Conservation (phyloP, 1,284 basidiomycete genomes). For the Cerioporus squamosus region DNA sequence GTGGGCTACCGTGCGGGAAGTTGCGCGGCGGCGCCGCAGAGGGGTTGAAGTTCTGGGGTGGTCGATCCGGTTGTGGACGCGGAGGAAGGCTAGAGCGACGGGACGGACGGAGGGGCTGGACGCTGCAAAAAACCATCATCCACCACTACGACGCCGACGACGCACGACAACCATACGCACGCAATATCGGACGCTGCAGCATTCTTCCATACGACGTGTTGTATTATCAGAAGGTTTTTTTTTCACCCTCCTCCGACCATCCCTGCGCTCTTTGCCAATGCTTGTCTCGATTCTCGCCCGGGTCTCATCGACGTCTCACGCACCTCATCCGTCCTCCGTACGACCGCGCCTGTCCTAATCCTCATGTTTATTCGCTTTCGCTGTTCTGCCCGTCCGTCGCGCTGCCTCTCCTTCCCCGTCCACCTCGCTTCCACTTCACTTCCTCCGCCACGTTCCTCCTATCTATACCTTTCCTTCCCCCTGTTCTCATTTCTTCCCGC, state of each 20-base stretch:
- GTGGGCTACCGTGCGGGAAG: slow-evolving; percentile 4
- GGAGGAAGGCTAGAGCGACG: neutral
- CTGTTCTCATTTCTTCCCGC: neutral
- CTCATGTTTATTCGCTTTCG: slow-evolving; percentile 2
- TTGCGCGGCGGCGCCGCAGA: neutral
- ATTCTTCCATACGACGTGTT: slow-evolving; percentile 26
- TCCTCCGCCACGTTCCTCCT: neutral
- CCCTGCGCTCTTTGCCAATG: slow-evolving; percentile 10
- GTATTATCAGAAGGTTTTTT: slow-evolving; percentile 22
- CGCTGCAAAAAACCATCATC: slow-evolving; percentile 23
- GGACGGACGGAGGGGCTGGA: slow-evolving; percentile 5
- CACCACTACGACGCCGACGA: slow-evolving; percentile 7
- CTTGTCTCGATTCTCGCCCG: neutral
- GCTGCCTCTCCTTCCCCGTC: neutral
- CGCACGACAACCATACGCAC: slow-evolving; percentile 20
- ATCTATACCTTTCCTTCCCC: slow-evolving; percentile 11
- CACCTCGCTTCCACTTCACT: neutral
- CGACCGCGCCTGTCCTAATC: slow-evolving; percentile 5
- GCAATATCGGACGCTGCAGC: slow-evolving; percentile 28
- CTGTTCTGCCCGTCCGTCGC: slow-evolving; percentile 1
- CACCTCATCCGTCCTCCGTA: neutral
- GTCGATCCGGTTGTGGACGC: neutral
- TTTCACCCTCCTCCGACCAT: slow-evolving; percentile 11
- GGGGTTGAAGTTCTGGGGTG: neutral
- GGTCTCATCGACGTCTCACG: neutral